A percentile compares a stretch with the other conserved stretches of the same genome.
Evolutionary conservation across 805 yeast genomes (phyloP).

Genomic region (Wickerhamiella occidentalis): DNA sequence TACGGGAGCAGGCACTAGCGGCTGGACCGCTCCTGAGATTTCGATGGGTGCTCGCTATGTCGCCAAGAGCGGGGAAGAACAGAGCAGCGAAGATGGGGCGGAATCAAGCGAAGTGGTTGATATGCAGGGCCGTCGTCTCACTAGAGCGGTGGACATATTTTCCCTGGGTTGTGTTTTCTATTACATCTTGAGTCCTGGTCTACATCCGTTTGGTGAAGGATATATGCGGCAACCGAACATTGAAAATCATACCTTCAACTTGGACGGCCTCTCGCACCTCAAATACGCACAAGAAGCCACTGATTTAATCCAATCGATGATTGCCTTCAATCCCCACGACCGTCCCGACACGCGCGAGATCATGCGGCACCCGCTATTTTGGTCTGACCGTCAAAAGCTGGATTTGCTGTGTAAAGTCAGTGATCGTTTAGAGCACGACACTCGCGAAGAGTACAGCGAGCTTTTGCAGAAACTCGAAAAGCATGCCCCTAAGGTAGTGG

Average conservation of each 20-base stretch:
- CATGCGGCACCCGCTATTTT: conserved; percentile 77
- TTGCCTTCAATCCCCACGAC: conserved; percentile 46
- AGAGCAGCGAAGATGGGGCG: conserved; percentile 14
- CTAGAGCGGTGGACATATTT: conserved; percentile 85
- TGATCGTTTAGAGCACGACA: conserved; percentile 79
- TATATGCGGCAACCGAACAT: conserved; percentile 83
- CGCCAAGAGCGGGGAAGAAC: neutral
- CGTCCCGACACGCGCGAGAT: conserved; percentile 64
- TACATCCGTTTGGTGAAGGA: conserved; percentile 92
- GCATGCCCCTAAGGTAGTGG: conserved; percentile 34
- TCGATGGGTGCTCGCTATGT: conserved; percentile 11
- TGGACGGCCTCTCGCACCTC: conserved; percentile 36
- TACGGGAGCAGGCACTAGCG: conserved; percentile 91
- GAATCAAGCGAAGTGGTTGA: conserved; percentile 13
- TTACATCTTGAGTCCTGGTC: conserved; percentile 69
- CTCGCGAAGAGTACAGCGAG: conserved; percentile 64
- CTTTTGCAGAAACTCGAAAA: conserved; percentile 45
- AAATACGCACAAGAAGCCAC: conserved; percentile 48
- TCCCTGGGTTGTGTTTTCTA: conserved; percentile 90
- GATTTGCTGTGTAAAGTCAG: conserved; percentile 79
- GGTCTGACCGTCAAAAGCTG: conserved; percentile 61
- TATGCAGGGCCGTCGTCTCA: conserved; percentile 40
- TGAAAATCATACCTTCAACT: conserved; percentile 47
- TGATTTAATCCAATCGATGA: conserved; percentile 64
- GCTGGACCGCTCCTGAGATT: conserved; percentile 95